Conservation (phyloP, 768 basidiomycete genomes). For the Kwoniella botswanensis region DNA sequence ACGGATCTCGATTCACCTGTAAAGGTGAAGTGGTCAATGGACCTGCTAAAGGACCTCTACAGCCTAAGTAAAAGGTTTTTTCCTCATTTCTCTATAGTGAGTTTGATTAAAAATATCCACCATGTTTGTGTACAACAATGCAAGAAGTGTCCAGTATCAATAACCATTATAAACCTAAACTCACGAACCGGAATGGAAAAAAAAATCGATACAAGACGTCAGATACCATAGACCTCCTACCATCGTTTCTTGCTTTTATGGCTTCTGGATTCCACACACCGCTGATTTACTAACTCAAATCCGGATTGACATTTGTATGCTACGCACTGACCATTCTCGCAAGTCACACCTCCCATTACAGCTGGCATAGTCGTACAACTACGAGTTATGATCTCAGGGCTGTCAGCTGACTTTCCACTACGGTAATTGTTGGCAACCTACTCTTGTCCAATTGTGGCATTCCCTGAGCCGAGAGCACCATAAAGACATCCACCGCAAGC, state of each 20-base stretch:
- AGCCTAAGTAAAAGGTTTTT: constrained; percentile 10
- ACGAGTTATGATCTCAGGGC: not conserved
- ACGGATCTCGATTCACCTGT: constrained; percentile 38
- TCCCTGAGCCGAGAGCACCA: not conserved
- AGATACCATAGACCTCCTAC: not conserved
- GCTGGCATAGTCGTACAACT: constrained; percentile 2
- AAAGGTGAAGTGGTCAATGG: constrained; percentile 38
- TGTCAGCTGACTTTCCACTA: not conserved
- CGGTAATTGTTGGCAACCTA: not conserved
- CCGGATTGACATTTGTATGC: constrained; percentile 6
- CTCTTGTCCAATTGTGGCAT: constrained; percentile 4
- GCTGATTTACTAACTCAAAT: not conserved
- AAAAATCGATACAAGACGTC: not conserved
- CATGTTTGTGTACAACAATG: too few species aligned
- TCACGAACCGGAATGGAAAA: not conserved
- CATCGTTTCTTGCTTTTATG: not conserved
- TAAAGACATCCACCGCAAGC: constrained; percentile 11
- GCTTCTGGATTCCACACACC: not conserved
- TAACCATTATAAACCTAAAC: not conserved
- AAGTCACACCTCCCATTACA: constrained; percentile 6
- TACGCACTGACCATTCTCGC: constrained; percentile 8
- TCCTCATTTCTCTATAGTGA: too few species aligned
- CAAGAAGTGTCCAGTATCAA: too few species aligned
- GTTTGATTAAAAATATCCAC: not conserved
- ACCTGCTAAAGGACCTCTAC: constrained; percentile 29